Evolutionary conservation across 305 asterid genomes (phyloP).

Genomic region (Striga hermonthica): DNA sequence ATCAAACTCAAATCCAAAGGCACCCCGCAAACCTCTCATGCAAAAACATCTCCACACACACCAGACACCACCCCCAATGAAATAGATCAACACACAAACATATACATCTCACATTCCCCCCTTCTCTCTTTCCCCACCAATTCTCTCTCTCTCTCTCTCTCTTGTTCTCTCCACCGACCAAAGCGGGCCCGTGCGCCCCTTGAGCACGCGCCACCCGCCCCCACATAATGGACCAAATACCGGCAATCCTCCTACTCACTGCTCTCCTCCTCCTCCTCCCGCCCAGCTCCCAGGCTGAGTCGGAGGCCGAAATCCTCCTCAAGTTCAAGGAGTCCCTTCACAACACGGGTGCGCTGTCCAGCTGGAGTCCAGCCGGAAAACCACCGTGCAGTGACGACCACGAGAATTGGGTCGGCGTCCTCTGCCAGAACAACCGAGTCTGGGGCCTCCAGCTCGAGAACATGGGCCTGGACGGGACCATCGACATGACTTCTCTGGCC

Average conservation of each 20-base stretch:
- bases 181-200: slow-evolving; percentile 36
- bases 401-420: slow-evolving; percentile 48
- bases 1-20: slow-evolving; percentile 21
- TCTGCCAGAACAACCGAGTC: slow-evolving; percentile 45
- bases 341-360: slow-evolving; percentile 30
- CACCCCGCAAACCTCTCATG: slow-evolving; percentile 30
- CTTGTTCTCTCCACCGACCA: slow-evolving; percentile 16
- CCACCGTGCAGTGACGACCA: slow-evolving; percentile 48
- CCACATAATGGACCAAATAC: slow-evolving; percentile 25
- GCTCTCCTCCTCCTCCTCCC: slow-evolving; percentile 19
- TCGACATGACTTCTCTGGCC: slow-evolving; percentile 50
- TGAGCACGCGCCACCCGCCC: slow-evolving; percentile 32
- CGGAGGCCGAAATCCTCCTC: slow-evolving; percentile 45
- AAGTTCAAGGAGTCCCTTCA: slow-evolving; percentile 48
- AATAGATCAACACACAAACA: slow-evolving; percentile 10
- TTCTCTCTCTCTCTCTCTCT: slow-evolving; percentile 7
- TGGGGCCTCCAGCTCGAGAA: slow-evolving; percentile 48
- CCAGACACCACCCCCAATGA: slow-evolving; percentile 9
- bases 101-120: slow-evolving; percentile 12
- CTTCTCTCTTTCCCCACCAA: slow-evolving; percentile 19
- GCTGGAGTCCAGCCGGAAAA: slow-evolving; percentile 33
- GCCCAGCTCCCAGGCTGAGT: slow-evolving; percentile 13
- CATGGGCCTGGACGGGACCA: slow-evolving; percentile 47
- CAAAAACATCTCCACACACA: slow-evolving; percentile 29
- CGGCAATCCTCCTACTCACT: slow-evolving; percentile 14